Percentiles rank a stretch among this genome's conserved stretches.
Conservation (phyloP, 2,329 filamentous ascomycete species). For the Colletotrichum coccodes region DNA sequence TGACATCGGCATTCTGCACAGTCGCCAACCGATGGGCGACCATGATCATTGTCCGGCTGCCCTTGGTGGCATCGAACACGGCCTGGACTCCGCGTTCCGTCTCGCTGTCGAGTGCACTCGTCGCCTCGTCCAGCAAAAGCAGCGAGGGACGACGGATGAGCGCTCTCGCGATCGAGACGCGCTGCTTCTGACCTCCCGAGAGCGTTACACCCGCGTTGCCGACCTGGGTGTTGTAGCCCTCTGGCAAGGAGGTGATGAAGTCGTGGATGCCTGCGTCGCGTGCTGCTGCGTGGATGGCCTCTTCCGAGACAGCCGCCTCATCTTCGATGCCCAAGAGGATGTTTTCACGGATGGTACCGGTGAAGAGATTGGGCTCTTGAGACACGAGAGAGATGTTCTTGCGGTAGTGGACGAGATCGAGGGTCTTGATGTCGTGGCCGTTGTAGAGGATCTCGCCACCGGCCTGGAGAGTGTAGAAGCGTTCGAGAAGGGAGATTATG, state of each 20-base stretch:
- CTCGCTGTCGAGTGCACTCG: slow-evolving; percentile 29
- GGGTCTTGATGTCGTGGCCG: slow-evolving; percentile 40
- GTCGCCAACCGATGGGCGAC: slow-evolving; percentile 55
- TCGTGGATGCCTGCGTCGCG: slow-evolving; percentile 72
- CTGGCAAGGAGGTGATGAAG: slow-evolving; percentile 74
- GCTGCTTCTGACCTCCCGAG: slow-evolving; percentile 66
- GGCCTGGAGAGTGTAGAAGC: slow-evolving; percentile 36
- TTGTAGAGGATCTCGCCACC: slow-evolving; percentile 43
- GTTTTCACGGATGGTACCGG: slow-evolving; percentile 48
- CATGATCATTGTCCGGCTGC: slow-evolving; percentile 40
- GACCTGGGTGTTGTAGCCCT: slow-evolving; percentile 62
- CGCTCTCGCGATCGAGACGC: slow-evolving; percentile 55
- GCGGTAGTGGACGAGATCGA: slow-evolving; percentile 42
- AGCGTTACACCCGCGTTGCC: slow-evolving; percentile 39
- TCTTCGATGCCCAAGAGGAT: slow-evolving; percentile 36
- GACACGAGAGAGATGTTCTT: slow-evolving; percentile 51
- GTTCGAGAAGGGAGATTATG: slow-evolving; percentile 41
- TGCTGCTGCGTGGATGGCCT: slow-evolving; percentile 14
- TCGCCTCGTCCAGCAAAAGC: slow-evolving; percentile 26
- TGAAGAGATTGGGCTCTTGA: slow-evolving; percentile 53
- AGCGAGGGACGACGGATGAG: slow-evolving; percentile 26
- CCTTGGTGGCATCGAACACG: slow-evolving; percentile 28
- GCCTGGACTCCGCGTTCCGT: slow-evolving; percentile 29
- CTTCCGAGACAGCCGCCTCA: slow-evolving; percentile 20
- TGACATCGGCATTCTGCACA: slow-evolving; percentile 53